Evolutionary conservation across 2,329 filamentous ascomycete genomes (phyloP).

Genomic region (Bipolaris sorokiniana): DNA sequence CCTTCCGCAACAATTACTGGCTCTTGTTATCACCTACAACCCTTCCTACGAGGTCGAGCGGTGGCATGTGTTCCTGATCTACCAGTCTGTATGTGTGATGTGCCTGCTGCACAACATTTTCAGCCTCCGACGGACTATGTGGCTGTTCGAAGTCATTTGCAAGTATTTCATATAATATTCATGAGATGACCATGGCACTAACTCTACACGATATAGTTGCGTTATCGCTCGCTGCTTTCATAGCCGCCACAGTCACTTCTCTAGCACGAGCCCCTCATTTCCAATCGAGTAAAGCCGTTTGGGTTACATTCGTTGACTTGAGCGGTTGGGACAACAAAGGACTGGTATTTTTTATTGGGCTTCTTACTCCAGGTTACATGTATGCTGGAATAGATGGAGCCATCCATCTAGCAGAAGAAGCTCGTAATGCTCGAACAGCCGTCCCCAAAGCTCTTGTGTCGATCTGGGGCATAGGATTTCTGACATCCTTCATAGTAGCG

Average conservation of each 20-base stretch:
- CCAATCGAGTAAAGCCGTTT: not conserved
- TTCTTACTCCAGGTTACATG: constrained; percentile 1
- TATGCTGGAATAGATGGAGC: not conserved
- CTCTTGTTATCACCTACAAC: not conserved
- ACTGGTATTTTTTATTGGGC: not conserved
- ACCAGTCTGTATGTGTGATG: not conserved
- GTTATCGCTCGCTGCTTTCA: not conserved
- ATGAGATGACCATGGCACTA: not conserved
- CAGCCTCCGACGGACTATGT: not conserved
- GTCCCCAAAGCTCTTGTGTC: not conserved
- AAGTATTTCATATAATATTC: not conserved
- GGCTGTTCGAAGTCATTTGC: not conserved
- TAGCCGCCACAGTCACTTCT: not conserved
- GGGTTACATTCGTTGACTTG: not conserved
- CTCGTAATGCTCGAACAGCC: not conserved
- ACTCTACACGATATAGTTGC: not conserved
- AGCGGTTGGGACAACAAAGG: not conserved
- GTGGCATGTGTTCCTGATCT: not conserved
- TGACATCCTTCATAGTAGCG: not conserved
- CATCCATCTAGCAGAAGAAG: constrained; percentile 1
- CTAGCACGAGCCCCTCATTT: not conserved
- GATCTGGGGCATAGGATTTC: not conserved
- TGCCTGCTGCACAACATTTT: not conserved
- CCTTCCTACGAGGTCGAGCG: not conserved
- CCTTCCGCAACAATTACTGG: not conserved